A percentile compares a stretch with the other conserved stretches of the same genome.
These are phyloP conservation scores for Psophocarpus tetragonolobus DNA, from an alignment of 306 rosid genomes.

Conservation along the genomic window DNA sequence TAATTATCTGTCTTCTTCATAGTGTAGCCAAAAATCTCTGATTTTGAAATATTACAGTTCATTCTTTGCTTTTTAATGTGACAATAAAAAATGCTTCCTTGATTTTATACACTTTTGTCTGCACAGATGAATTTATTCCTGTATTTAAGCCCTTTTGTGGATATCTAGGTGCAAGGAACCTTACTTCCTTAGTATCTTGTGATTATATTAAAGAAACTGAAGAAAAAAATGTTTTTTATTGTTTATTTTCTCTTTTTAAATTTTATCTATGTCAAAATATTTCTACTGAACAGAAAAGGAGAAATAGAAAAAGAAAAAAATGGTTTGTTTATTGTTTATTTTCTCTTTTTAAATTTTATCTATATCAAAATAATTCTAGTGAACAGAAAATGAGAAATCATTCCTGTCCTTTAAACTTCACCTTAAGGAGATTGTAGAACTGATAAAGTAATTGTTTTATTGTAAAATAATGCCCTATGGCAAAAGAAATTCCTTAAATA, in stretches of 20 bases:
- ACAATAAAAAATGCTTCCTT: neutral
- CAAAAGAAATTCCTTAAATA: neutral
- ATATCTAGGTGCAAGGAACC: neutral
- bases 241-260: neutral
- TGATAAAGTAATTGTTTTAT: neutral
- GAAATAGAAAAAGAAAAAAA: neutral
- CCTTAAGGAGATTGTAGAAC: conserved; percentile 13
- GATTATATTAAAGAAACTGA: neutral
- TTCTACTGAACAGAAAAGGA: neutral
- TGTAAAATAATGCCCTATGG: neutral
- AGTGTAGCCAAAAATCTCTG: neutral
- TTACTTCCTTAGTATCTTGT: neutral
- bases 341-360: neutral
- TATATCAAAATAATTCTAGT: neutral
- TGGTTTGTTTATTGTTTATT: too few relatives aligned
- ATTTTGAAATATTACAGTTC: neutral
- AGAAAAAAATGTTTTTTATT: neutral
- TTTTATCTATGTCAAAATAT: neutral
- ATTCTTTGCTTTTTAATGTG: neutral
- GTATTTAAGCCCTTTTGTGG: neutral
- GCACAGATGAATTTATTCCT: neutral
- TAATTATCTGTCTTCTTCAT: neutral
- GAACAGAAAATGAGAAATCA: neutral
- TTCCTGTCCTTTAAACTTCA: conserved; percentile 5
- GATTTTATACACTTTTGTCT: neutral